Evolutionary conservation across 2,329 filamentous ascomycete genomes (phyloP), one percentile per base, ranked within the genome.

Genomic region (Colletotrichum liriopes): DNA sequence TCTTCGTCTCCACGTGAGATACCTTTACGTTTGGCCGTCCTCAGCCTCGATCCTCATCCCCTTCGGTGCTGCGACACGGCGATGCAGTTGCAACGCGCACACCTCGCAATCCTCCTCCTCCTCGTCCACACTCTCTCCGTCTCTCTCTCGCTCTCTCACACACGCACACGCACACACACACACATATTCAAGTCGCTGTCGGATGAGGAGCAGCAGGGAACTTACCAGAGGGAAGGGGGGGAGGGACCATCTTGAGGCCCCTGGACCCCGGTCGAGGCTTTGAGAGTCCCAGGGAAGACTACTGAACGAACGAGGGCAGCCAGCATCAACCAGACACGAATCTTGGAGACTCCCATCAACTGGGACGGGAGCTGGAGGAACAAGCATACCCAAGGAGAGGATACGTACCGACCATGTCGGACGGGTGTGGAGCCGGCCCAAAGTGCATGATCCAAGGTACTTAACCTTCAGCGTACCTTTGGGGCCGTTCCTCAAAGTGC

Each of bases 391-490:
- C 32, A 62, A 26, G 26, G 26, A 9, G 16, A 39, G n/a, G 58
- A 47, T 71, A 71, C 68, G 68, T 71, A 71, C 56, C 58, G 43
- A 35, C 45, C 43, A 64, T 59, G 65, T 64, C 65, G 65, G 70
- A 63, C 65, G 60, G 47, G 54, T 64, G 70, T 72, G 69, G 69
- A 69, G 65, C 67, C 52, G 65, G 51, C 52, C 43, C 65, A 52
- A 69, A 64, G 61, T 72, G 70, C 65, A 70, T 72, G 70, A 69
- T 59, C 65, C 66, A 70, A 70, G 65, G 52, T 64, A 72, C 60
- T 72, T 67, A 65, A 69, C 66, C 69, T 70, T 70, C 70, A 60
- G 70, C 65, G 69, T 72, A 64, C 65, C 65, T 69, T 52, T 64
- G 52, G 65, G 65, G 68, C 58, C 69, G 69, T 69, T 72, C 61